Evolutionary conservation across 352 stramenopile genomes (phyloP).

Genomic region (Phytophthora lateralis): DNA sequence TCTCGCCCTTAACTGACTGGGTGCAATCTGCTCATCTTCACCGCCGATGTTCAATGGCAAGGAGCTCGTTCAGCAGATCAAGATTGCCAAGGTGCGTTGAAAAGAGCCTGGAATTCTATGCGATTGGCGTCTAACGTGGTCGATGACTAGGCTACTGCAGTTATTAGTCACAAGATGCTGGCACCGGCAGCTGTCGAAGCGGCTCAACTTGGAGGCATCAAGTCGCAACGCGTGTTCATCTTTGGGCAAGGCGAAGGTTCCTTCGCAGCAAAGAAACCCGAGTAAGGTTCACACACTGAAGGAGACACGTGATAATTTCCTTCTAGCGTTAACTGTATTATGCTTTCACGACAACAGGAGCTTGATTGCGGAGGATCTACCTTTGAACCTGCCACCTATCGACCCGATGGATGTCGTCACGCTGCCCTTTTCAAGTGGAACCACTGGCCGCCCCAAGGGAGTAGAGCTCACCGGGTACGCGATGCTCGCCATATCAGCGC

Average conservation of each 20-base stretch:
- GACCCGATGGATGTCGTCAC: conserved; percentile 25
- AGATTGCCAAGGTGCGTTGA: conserved; percentile 26
- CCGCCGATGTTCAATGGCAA: conserved; percentile 37
- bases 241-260: conserved; percentile 19
- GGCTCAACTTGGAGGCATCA: conserved; percentile 6
- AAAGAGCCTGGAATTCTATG: neutral
- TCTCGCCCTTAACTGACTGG: conserved; percentile 45
- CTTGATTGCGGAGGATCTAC: conserved; percentile 15
- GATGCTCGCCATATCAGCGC: conserved; percentile 41
- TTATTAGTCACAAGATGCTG: conserved; percentile 21
- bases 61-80: conserved; percentile 30
- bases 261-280: conserved; percentile 2
- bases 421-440: conserved; percentile 93
- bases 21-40: conserved; percentile 46
- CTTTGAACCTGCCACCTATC: conserved; percentile 19
- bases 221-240: conserved; percentile 18
- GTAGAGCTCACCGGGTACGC: conserved; percentile 88
- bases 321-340: neutral
- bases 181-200: conserved; percentile 16
- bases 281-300: conserved; percentile 5
- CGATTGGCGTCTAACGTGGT: neutral
- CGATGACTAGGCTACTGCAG: conserved; percentile 14
- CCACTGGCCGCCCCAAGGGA: conserved; percentile 84
- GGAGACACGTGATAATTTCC: neutral
- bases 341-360: neutral